A percentile compares a stretch with the other conserved stretches of the same genome.
Evolutionary conservation across 2,329 filamentous ascomycete genomes (phyloP).

Genomic region (Cladosporium sp.): DNA sequence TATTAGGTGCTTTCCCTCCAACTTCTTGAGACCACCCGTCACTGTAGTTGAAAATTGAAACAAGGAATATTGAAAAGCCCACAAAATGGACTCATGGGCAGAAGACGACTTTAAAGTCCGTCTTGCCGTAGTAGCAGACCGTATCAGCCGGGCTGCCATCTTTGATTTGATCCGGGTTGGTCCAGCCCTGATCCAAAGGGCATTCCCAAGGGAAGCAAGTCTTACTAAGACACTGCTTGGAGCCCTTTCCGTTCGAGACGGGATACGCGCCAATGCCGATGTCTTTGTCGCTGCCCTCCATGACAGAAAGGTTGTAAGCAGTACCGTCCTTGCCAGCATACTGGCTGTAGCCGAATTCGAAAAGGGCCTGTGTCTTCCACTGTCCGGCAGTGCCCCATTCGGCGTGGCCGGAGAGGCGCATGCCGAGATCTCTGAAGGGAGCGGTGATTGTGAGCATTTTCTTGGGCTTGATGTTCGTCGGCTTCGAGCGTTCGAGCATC

Average conservation of each 20-base stretch:
- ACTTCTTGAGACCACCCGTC: neutral
- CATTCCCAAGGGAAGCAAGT: conserved; percentile 30
- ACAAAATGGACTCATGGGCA: conserved; percentile 23
- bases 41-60: neutral
- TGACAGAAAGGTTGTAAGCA: conserved; percentile 25
- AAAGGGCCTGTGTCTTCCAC: conserved; percentile 31
- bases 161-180: conserved; percentile 27
- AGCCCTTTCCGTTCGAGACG: conserved; percentile 22
- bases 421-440: conserved; percentile 29
- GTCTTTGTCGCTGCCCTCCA: conserved; percentile 29
- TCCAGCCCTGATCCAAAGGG: conserved; percentile 30
- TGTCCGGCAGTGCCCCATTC: conserved; percentile 30
- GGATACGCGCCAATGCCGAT: conserved; percentile 30
- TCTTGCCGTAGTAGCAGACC: conserved; percentile 34
- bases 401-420: conserved; percentile 33
- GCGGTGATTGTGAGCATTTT: conserved; percentile 24
- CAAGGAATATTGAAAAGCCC: neutral
- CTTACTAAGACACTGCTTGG: conserved; percentile 27
- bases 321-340: conserved; percentile 28
- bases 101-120: conserved; percentile 32
- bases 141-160: conserved; percentile 33
- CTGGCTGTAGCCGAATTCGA: conserved; percentile 33
- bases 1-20: neutral
- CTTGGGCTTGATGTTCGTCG: conserved; percentile 25
- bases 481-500: conserved; percentile 27